Base-by-base conservation (phyloP, 73 alveolate genomes). In the Paraurostyla sp. region DNA sequence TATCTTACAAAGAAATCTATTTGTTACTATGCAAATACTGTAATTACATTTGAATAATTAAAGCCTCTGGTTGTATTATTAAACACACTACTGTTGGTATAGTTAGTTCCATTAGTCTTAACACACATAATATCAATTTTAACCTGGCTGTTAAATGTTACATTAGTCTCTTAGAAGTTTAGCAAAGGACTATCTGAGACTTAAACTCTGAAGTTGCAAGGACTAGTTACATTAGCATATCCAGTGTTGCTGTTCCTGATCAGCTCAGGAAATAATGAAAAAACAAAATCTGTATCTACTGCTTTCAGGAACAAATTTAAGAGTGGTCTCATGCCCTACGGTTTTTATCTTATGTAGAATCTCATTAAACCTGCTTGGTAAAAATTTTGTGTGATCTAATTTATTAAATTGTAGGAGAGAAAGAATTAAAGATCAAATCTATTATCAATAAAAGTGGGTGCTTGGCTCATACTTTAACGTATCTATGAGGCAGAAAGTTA, bases 381-480 rank as follows among this genome's bases (percentile, higher is more conserved):
- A 7, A 30, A 32, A 18, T 22, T 38, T 22, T 40, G 25, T 38
- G 42, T 35, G 9, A 65, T 32, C 23, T 32, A 65, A 2, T 38
- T 22, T 18, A 65, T 1, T 3, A 38, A 36, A 1, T 1, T 38
- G 42, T 6, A 15, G 4, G 82, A 65, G 25, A 65, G 7, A 40
- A 38, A 65, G 3, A 65, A 4, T 40, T 65, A 38, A 9, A 40
- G 27, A 65, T 65, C 82, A 40, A 65, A 65, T 65, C 82, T 65
- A 22, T 65, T 65, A 40, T 65, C 41, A 18, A 56, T 65, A 65
- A 65, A 38, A 6, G 50, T 35, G 35, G 30, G 32, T 60, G 4
- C 23, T 60, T 32, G 7, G 49, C 41, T 65, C 1, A 38, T 40
- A 38, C 3, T 16, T 9, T 0, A 38, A 65, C 3, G 32, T 23